These are phyloP conservation scores for Blastobotrys robertii DNA, from an alignment of 805 yeast genomes.

Conservation along the genomic window DNA sequence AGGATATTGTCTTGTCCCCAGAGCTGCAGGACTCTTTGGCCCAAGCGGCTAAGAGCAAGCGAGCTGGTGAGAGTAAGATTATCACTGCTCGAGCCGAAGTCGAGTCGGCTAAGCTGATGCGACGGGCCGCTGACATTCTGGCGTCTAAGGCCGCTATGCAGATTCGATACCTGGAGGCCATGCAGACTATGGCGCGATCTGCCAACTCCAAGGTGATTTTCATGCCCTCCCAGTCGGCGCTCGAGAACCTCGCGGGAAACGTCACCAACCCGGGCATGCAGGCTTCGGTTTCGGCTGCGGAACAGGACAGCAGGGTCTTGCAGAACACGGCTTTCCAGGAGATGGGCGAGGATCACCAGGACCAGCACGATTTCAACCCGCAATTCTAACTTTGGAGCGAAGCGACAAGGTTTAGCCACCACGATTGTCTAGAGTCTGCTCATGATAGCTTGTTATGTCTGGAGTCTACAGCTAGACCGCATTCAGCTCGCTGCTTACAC, in stretches of 20 bases:
- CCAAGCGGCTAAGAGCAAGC: constrained; percentile 65
- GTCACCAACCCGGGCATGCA: constrained; percentile 2
- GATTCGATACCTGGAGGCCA: constrained; percentile 68
- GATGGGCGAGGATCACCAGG: neutral
- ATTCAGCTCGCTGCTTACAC: too few relatives aligned
- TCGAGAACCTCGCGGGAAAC: constrained; percentile 24
- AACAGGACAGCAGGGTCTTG: neutral
- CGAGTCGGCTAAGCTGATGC: constrained; percentile 64
- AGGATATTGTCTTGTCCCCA: constrained; percentile 48
- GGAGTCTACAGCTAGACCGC: too few relatives aligned
- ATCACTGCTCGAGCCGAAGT: constrained; percentile 69
- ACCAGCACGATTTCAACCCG: neutral
- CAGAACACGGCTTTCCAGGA: constrained; percentile 3
- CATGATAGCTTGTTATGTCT: too few relatives aligned
- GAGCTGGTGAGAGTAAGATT: constrained; percentile 69
- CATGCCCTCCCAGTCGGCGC: constrained; percentile 47
- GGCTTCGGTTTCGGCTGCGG: constrained; percentile 3
- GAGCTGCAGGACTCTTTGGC: constrained; percentile 52
- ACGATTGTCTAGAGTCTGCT: too few relatives aligned
- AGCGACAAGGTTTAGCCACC: too few relatives aligned
- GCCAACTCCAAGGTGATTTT: constrained; percentile 61
- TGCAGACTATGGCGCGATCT: constrained; percentile 58
- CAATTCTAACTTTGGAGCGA: neutral
- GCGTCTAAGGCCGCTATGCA: constrained; percentile 72
- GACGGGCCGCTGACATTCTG: constrained; percentile 68